A percentile compares a stretch with the other conserved stretches of the same genome.
These are phyloP conservation scores for Microbotryomycetes sp. DNA, from an alignment of 1,284 basidiomycete genomes.

Conservation along the genomic window DNA sequence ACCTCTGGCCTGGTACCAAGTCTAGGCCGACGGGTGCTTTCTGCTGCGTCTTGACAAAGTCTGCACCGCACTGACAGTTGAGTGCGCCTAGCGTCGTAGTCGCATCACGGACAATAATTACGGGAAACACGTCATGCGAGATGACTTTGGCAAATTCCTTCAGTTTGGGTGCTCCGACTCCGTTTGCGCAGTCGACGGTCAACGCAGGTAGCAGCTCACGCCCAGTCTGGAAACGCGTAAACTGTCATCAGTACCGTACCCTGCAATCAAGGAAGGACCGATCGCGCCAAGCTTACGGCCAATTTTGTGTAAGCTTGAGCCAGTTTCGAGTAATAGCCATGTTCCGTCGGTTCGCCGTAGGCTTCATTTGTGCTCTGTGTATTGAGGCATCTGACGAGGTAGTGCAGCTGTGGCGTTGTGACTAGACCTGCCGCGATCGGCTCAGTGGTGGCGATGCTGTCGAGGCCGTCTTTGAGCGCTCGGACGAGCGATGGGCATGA, in stretches of 20 bases:
- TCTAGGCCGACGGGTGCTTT: conserved; percentile 65
- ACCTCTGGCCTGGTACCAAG: conserved; percentile 61
- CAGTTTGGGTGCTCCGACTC: conserved; percentile 76
- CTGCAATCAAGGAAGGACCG: too few species aligned
- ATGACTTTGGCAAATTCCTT: conserved; percentile 54
- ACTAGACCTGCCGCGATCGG: conserved; percentile 58
- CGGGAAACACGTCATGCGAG: conserved; percentile 42
- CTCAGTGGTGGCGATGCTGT: conserved; percentile 56
- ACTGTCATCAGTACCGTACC: not conserved
- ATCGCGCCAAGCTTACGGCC: conserved; percentile 59
- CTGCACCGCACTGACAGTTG: conserved; percentile 86
- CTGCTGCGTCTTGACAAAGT: conserved; percentile 93
- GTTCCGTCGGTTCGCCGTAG: conserved; percentile 75
- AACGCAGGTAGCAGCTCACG: conserved; percentile 44
- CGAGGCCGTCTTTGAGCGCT: conserved; percentile 76
- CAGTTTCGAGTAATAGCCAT: conserved; percentile 83
- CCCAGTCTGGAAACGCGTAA: conserved; percentile 6
- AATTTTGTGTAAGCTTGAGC: conserved; percentile 78
- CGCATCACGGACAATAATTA: conserved; percentile 59
- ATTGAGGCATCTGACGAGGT: conserved; percentile 85
- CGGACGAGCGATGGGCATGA: conserved; percentile 74
- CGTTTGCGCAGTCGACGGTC: conserved; percentile 93
- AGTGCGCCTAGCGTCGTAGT: conserved; percentile 63
- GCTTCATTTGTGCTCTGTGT: conserved; percentile 63
- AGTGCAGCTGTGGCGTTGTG: conserved; percentile 93